phyloP scores from a whole-genome alignment of 2,329 filamentous ascomycete species.

The Talaromyces sp. region DNA sequence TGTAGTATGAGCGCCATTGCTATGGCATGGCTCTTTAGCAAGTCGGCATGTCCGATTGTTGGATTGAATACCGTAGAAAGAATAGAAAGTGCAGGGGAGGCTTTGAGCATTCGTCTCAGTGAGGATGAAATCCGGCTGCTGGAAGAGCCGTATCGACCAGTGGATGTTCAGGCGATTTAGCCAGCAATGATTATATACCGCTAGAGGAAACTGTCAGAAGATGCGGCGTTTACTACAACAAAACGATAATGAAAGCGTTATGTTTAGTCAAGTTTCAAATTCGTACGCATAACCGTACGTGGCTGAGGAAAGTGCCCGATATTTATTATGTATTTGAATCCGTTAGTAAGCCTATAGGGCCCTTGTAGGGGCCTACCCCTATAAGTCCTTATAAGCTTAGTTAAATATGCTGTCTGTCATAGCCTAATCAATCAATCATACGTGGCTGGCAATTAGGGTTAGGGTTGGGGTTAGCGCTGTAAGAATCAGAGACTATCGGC shows the following conservation, averaged over 20 bases:
- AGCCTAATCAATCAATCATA: too few relatives aligned
- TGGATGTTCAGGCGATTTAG: constrained; percentile 2
- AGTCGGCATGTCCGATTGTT: constrained; percentile 19
- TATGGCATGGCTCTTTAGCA: constrained; percentile 19
- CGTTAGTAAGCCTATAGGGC: too few relatives aligned
- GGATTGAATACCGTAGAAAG: constrained; percentile 19
- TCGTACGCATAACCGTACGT: background rate
- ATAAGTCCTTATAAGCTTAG: too few relatives aligned
- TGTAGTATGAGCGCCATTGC: constrained; percentile 20
- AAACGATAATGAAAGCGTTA: background rate
- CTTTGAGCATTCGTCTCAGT: background rate
- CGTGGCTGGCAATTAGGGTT: background rate
- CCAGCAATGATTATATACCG: background rate
- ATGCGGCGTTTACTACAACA: background rate
- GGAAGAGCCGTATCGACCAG: constrained; percentile 1
- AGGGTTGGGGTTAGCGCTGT: background rate
- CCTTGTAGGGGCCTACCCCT: too few relatives aligned
- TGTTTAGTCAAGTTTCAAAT: background rate
- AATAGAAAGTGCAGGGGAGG: constrained; percentile 11
- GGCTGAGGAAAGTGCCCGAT: too few relatives aligned
- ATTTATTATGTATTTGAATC: too few relatives aligned
- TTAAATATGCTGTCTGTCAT: too few relatives aligned
- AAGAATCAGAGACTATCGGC: background rate
- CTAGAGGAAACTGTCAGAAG: background rate
- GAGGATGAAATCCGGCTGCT: background rate